These are phyloP conservation scores for Xylaria sp. DNA, from an alignment of 2,329 filamentous ascomycete genomes.

Conservation along the genomic window DNA sequence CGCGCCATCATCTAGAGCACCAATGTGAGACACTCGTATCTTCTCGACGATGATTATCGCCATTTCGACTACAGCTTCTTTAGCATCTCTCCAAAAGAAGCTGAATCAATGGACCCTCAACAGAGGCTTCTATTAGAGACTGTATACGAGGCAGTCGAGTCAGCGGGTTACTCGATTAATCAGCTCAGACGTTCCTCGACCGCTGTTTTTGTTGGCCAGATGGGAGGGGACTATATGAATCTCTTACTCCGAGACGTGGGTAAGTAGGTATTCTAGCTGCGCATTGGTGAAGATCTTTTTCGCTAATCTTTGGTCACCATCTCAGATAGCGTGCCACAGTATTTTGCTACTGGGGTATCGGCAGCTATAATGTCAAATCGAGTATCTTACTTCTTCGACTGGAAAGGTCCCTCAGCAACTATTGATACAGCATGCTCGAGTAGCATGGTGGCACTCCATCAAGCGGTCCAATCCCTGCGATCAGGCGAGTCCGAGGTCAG, in stretches of 20 bases:
- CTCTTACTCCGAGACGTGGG: background rate
- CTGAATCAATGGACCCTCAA: slow-evolving; percentile 10
- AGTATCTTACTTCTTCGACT: slow-evolving; percentile 1
- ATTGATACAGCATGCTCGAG: slow-evolving; percentile 8
- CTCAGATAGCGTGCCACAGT: background rate
- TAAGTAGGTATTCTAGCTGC: no score
- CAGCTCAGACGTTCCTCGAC: background rate
- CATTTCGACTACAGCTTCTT: slow-evolving; percentile 8
- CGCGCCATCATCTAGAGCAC: no score
- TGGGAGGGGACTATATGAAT: background rate
- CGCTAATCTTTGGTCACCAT: no score
- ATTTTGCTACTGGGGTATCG: slow-evolving; percentile 1
- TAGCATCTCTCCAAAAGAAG: background rate
- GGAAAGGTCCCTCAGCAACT: background rate
- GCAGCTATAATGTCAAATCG: background rate
- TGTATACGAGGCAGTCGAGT: slow-evolving; percentile 3
- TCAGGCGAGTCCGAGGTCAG: no score
- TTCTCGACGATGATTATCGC: background rate
- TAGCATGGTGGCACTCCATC: slow-evolving; percentile 2
- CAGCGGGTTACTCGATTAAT: background rate
- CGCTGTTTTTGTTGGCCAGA: slow-evolving; percentile 5
- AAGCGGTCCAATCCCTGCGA: background rate
- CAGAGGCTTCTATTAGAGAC: slow-evolving; percentile 2
- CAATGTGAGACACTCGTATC: slow-evolving; percentile 4
- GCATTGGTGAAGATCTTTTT: no score